Base-by-base conservation (phyloP, 148 eudicot species). In the Persicaria maculosa region DNA sequence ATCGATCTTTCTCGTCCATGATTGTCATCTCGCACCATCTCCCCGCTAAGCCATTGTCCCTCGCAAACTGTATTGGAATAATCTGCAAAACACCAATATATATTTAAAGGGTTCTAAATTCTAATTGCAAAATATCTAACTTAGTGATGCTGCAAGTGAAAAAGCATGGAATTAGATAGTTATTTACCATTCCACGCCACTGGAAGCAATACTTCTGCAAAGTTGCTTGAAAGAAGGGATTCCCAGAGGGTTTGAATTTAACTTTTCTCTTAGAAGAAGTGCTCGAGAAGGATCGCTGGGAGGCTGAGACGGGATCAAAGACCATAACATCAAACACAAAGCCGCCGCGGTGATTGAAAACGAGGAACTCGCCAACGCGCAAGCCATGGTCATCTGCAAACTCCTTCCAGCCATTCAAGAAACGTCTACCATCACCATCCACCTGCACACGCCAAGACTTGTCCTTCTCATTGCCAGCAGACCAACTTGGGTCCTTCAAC, bases 311-410 rank as follows among this genome's bases (percentile, higher is more conserved):
- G 47, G 54, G 43, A 75, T 79, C 72, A 53, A 58, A 71, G 46
- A 75, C 76, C 52, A 57, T 12, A n/a, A 79, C 81, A 16, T 79
- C 71, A 64, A 79, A 79, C 70, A 70, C 58, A 11, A 71, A 75
- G 43, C 43, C 17, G 16, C 11, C 25, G 5, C 12, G 19, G 72
- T 69, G 69, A 7, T 58, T 16, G 20, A 79, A 75, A 20, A 75
- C 52, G 20, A 79, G 25, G 71, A 79, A 79, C 20, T 79, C 75
- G 36, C 78, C 81, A 9, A 61, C 64, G 47, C 40, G 40, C 0
- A 74, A 53, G 59, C 12, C 6, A 48, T 74, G 61, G 25, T 74
- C 61, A 7, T 9, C 44, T 31, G 53, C 25, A 43, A 79, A 79
- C 5, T 70, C 75, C 55, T 58, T 70, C 81, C 81, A 79, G 9